phyloP scores from a whole-genome alignment of 2,329 filamentous ascomycete genomes.

The Coleophoma crateriformis region DNA sequence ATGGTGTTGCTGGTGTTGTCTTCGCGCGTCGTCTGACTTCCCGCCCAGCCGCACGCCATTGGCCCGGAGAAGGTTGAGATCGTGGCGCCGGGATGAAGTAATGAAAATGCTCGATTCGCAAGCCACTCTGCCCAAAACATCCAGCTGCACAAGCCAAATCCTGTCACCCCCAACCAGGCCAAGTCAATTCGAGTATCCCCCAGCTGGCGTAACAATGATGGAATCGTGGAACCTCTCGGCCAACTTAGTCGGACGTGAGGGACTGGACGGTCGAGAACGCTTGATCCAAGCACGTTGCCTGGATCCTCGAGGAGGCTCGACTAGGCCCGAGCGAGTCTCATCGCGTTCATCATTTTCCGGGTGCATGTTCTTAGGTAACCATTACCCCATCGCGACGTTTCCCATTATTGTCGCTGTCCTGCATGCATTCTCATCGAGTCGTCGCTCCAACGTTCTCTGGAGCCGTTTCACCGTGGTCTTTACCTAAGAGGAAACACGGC shows the following conservation, averaged over 20 bases:
- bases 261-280: neutral
- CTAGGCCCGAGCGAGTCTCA: neutral
- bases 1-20: no score
- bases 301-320: neutral
- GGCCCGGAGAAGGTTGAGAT: no score
- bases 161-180: neutral
- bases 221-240: no score
- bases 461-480: no score
- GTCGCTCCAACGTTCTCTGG: neutral
- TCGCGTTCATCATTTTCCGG: neutral
- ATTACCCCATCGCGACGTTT: neutral
- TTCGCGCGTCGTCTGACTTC: no score
- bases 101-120: no score
- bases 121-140: no score
- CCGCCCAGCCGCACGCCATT: no score
- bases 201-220: neutral
- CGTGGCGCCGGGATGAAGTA: no score
- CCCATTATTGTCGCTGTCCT: neutral
- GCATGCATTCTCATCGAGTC: neutral
- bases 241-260: neutral
- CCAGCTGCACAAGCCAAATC: no score
- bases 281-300: neutral
- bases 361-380: neutral
- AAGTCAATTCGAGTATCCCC: neutral
- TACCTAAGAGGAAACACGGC: no score